Conservation (phyloP, 2,329 filamentous ascomycete genomes). For the Amauroascus verrucosus region DNA sequence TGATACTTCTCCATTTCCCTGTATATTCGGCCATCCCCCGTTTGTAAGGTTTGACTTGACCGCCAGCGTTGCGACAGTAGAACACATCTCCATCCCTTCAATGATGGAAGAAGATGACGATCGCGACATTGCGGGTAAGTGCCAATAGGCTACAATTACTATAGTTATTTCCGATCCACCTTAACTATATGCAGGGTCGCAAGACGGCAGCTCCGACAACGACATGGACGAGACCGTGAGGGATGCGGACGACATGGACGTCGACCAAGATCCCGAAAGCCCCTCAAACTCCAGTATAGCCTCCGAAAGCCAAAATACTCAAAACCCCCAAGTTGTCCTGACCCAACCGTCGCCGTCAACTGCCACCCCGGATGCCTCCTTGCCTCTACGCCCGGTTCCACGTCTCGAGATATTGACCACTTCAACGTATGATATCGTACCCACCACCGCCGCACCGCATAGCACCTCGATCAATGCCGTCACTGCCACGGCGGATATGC, state of each 20-base stretch:
- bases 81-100: slow-evolving; percentile 21
- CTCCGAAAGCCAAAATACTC: slow-evolving; percentile 22
- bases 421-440: slow-evolving; percentile 81
- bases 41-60: background rate
- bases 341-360: slow-evolving; percentile 38
- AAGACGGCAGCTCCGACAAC: slow-evolving; percentile 41
- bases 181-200: slow-evolving; percentile 31
- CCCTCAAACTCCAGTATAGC: slow-evolving; percentile 34
- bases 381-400: slow-evolving; percentile 49
- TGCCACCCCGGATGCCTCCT: slow-evolving; percentile 22
- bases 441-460: slow-evolving; percentile 92
- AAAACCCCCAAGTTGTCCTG: slow-evolving; percentile 40
- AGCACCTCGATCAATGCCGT: slow-evolving; percentile 92
- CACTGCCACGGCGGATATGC: slow-evolving; percentile 82
- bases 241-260: slow-evolving; percentile 32
- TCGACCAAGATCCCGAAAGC: slow-evolving; percentile 22
- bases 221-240: slow-evolving; percentile 39
- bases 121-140: slow-evolving; percentile 32
- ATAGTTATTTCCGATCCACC: background rate
- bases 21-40: background rate
- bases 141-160: background rate
- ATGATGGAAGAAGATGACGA: slow-evolving; percentile 34
- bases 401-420: slow-evolving; percentile 71
- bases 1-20: too few relatives aligned
- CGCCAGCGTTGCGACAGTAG: background rate